phyloP scores from a whole-genome alignment of 2,329 filamentous ascomycete species.

The Talaromyces sp. region DNA sequence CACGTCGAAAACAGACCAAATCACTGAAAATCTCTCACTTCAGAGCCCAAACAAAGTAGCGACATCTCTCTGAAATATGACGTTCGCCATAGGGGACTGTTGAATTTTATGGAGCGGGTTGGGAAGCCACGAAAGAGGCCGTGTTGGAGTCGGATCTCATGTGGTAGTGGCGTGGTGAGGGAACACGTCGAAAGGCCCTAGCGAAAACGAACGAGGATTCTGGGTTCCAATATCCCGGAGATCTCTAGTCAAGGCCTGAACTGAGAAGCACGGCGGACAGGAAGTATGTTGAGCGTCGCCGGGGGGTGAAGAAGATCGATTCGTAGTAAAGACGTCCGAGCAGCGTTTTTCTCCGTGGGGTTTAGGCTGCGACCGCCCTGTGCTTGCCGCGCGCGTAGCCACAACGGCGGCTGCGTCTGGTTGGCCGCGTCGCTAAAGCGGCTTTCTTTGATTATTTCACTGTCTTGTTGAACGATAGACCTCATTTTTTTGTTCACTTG shows the following conservation, averaged over 20 bases:
- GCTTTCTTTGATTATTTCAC: neutral
- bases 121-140: neutral
- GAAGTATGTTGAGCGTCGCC: neutral
- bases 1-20: slow-evolving; percentile 29
- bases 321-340: slow-evolving; percentile 3
- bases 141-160: neutral
- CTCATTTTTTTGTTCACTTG: neutral
- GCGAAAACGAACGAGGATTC: neutral
- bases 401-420: neutral
- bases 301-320: neutral
- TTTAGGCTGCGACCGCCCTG: slow-evolving; percentile 13
- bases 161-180: slow-evolving; percentile 4
- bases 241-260: neutral
- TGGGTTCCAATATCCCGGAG: neutral
- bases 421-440: neutral
- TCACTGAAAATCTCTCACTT: slow-evolving; percentile 37
- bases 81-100: slow-evolving; percentile 38
- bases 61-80: slow-evolving; percentile 40
- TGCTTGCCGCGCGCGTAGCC: slow-evolving; percentile 15
- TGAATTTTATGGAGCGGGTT: neutral
- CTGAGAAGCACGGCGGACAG: neutral
- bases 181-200: neutral
- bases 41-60: slow-evolving; percentile 40
- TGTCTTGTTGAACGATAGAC: neutral
- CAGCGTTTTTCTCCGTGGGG: slow-evolving; percentile 16